Evolutionary conservation across 352 stramenopile species (phyloP).

Genomic region (Globisporangium okanoganense): DNA sequence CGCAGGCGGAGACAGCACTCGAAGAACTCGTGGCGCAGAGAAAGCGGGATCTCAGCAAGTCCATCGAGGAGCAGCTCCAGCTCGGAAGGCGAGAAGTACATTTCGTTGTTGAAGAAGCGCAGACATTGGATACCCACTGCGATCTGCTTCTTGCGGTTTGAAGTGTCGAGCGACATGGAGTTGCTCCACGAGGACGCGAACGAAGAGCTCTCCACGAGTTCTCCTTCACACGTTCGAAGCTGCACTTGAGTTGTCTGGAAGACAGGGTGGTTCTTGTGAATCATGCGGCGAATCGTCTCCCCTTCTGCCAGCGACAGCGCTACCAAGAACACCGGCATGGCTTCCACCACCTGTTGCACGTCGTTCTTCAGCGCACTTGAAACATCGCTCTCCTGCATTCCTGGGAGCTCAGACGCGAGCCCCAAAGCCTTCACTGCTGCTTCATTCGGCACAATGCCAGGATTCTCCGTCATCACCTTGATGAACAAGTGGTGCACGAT

Average conservation of each 20-base stretch:
- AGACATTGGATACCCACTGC: slow-evolving; percentile 83
- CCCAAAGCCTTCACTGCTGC: slow-evolving; percentile 54
- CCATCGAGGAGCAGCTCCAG: slow-evolving; percentile 89
- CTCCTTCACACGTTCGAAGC: slow-evolving; percentile 75
- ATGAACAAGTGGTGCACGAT: slow-evolving; percentile 65
- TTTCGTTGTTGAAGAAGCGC: slow-evolving; percentile 98
- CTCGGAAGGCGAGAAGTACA: slow-evolving; percentile 96
- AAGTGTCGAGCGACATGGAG: background rate
- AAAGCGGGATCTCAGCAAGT: slow-evolving; percentile 52
- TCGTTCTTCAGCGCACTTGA: slow-evolving; percentile 32
- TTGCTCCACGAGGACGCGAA: slow-evolving; percentile 54
- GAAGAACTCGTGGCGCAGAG: slow-evolving; percentile 83
- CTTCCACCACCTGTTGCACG: slow-evolving; percentile 29
- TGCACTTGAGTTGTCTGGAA: slow-evolving; percentile 66
- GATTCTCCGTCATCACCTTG: slow-evolving; percentile 31
- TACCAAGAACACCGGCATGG: slow-evolving; percentile 86
- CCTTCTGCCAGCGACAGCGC: slow-evolving; percentile 96
- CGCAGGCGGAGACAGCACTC: slow-evolving; percentile 85
- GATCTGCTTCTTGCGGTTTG: slow-evolving; percentile 27
- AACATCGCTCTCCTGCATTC: slow-evolving; percentile 20
- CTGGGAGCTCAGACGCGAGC: slow-evolving; percentile 21
- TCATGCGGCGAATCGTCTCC: slow-evolving; percentile 95
- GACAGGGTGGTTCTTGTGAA: slow-evolving; percentile 88
- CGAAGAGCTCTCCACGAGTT: slow-evolving; percentile 78
- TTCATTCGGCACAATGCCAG: slow-evolving; percentile 58